A percentile compares a stretch with the other conserved stretches of the same genome.
These are phyloP conservation scores for Crotalaria pallida DNA, from an alignment of 306 rosid species.

Conservation along the genomic window DNA sequence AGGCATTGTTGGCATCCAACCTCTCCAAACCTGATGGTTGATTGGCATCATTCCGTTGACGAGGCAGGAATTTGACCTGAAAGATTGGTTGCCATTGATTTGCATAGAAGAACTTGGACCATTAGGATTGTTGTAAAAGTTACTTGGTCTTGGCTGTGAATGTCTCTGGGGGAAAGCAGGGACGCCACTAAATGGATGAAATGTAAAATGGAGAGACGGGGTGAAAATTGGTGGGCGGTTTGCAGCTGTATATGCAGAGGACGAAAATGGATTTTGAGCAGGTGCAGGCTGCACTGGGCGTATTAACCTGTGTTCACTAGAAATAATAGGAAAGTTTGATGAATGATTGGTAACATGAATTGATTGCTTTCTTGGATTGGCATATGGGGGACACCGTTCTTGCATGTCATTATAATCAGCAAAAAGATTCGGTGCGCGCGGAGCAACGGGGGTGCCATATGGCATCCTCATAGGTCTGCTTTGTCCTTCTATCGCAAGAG, in stretches of 20 bases:
- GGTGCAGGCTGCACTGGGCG: background rate
- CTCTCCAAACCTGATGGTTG: background rate
- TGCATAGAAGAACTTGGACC: background rate
- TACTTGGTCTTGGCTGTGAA: background rate
- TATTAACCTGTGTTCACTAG: background rate
- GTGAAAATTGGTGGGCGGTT: background rate
- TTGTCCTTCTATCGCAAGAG: background rate
- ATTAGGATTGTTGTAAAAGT: background rate
- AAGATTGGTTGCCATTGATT: background rate
- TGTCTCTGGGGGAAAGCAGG: background rate
- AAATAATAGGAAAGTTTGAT: background rate
- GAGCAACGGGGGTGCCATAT: background rate
- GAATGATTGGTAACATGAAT: background rate
- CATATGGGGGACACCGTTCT: constrained; percentile 18
- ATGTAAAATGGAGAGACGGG: background rate
- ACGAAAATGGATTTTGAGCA: background rate
- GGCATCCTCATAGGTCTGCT: background rate
- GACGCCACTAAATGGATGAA: background rate
- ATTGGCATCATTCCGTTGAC: background rate
- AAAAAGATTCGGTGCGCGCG: background rate
- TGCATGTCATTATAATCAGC: constrained; percentile 19
- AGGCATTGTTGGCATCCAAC: background rate
- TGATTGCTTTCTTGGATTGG: background rate
- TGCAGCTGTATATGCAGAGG: background rate
- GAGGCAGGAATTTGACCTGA: background rate